These are phyloP conservation scores for Lactarius deliciosus DNA, from an alignment of 768 basidiomycete genomes.

Conservation along the genomic window DNA sequence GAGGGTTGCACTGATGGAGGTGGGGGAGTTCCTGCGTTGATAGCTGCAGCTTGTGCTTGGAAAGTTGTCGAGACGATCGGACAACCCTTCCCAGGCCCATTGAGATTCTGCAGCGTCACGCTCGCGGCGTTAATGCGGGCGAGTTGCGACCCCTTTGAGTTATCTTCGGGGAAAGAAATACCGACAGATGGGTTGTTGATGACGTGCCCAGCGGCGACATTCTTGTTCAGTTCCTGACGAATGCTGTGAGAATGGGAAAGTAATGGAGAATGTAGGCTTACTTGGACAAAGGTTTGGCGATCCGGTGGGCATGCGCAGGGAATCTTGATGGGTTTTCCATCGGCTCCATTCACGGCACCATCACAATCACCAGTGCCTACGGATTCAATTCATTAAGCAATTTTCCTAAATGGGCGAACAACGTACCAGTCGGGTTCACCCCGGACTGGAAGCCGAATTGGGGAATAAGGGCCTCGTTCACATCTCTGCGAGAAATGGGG, in stretches of 20 bases:
- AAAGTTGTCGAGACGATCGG: constrained; percentile 66
- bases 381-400: not conserved
- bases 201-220: constrained; percentile 23
- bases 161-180: constrained; percentile 47
- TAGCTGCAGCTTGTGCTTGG: constrained; percentile 35
- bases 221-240: constrained; percentile 20
- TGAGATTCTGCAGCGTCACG: constrained; percentile 70
- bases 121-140: constrained; percentile 53
- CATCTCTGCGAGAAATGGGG: constrained; percentile 20
- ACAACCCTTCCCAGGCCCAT: constrained; percentile 65
- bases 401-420: not conserved
- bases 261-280: constrained; percentile 29
- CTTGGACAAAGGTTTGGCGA: constrained; percentile 51
- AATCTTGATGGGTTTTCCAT: constrained; percentile 56
- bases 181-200: constrained; percentile 24
- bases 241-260: constrained; percentile 28
- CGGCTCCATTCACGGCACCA: constrained; percentile 55
- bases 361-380: constrained; percentile 67
- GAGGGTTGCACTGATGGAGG: not conserved
- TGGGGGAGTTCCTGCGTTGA: constrained; percentile 7
- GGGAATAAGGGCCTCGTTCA: constrained; percentile 37
- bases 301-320: constrained; percentile 67
- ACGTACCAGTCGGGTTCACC: constrained; percentile 58
- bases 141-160: constrained; percentile 40
- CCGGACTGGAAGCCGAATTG: constrained; percentile 57